Percentiles rank a stretch among this genome's conserved stretches.
Evolutionary conservation across 2,329 filamentous ascomycete species (phyloP).

Genomic region (Fusarium solani-melongenae): DNA sequence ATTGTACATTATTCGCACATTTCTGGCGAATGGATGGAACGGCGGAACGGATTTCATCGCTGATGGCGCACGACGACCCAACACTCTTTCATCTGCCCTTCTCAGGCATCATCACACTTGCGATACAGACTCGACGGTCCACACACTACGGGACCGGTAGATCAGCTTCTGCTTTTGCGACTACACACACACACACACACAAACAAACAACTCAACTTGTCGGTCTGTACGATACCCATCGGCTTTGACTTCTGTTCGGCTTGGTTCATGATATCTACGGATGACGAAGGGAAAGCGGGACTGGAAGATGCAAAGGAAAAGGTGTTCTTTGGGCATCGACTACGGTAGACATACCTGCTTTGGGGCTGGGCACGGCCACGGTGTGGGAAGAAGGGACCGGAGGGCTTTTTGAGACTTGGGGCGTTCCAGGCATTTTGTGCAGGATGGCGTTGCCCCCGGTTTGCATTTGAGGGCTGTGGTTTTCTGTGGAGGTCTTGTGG

Average conservation of each 20-base stretch:
- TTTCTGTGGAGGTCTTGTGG: conserved; percentile 41
- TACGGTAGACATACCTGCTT: conserved; percentile 42
- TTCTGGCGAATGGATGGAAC: conserved; percentile 51
- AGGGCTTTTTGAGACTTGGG: conserved; percentile 33
- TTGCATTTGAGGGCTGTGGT: conserved; percentile 44
- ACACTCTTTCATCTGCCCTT: conserved; percentile 32
- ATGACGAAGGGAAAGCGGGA: conserved; percentile 43
- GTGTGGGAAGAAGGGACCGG: conserved; percentile 34
- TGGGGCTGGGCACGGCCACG: conserved; percentile 35
- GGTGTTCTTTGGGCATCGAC: conserved; percentile 41
- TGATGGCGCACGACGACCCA: conserved; percentile 44
- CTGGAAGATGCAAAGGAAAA: conserved; percentile 36
- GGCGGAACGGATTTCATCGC: conserved; percentile 49
- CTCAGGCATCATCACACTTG: conserved; percentile 19
- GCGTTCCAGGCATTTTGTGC: conserved; percentile 43
- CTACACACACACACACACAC: conserved; percentile 31
- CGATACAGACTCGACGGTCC: conserved; percentile 35
- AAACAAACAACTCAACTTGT: conserved; percentile 26
- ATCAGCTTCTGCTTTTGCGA: conserved; percentile 39
- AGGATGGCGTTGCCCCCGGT: conserved; percentile 40
- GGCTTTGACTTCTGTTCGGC: conserved; percentile 47
- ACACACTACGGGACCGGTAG: conserved; percentile 21
- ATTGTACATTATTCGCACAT: conserved; percentile 57
- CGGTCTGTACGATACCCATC: conserved; percentile 45
- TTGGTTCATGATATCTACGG: conserved; percentile 46